Percentiles rank a stretch among this genome's conserved stretches.
Evolutionary conservation across 1,284 basidiomycete species (phyloP).

Genomic region (Ustilago curta): DNA sequence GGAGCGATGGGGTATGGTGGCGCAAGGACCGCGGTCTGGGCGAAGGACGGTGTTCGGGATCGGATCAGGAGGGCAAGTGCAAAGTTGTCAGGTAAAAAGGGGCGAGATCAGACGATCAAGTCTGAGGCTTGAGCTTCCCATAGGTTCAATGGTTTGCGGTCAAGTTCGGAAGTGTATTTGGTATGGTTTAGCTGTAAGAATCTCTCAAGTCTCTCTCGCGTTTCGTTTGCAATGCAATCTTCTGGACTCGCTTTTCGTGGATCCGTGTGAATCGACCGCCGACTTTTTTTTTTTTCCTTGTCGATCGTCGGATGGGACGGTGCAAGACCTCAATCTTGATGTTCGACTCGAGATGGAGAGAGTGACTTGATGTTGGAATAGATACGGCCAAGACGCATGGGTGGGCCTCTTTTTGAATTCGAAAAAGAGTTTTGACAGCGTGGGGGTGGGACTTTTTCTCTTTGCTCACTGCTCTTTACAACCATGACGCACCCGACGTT

Average conservation of each 20-base stretch:
- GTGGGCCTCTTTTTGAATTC: no score
- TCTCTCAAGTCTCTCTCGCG: not conserved
- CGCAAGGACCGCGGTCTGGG: constrained; percentile 62
- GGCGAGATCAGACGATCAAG: constrained; percentile 53
- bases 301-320: not conserved
- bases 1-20: constrained; percentile 64
- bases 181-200: not conserved
- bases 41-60: constrained; percentile 59
- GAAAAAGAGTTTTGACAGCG: no score
- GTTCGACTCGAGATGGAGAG: not conserved
- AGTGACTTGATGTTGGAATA: not conserved
- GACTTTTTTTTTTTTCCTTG: no score
- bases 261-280: not conserved
- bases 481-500: constrained; percentile 33
- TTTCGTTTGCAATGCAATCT: not conserved
- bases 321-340: not conserved
- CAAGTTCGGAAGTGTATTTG: not conserved
- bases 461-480: not conserved
- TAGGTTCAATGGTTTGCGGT: no score
- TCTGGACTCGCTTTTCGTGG: not conserved
- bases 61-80: constrained; percentile 38
- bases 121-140: constrained; percentile 52
- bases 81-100: constrained; percentile 51
- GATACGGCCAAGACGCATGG: no score
- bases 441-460: not conserved